Evolutionary conservation across 805 yeast species (phyloP), one percentile per base, ranked within the genome.

Genomic region (Isabelozyma gotoi): DNA sequence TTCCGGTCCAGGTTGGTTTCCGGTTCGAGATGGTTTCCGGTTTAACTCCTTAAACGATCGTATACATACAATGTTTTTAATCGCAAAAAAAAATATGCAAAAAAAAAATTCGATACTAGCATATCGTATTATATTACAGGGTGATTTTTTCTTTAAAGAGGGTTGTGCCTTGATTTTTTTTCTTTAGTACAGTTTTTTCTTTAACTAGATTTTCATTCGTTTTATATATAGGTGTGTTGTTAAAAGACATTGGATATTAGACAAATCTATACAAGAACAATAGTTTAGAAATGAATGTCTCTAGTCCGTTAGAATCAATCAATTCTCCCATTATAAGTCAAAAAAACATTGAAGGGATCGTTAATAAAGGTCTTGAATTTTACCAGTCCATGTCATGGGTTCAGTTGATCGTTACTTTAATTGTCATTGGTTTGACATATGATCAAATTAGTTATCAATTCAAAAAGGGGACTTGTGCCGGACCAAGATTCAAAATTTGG

Each of bases 381-480:
- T 57, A 56, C 49, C 41, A 45, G 17, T 41, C 45, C 16, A 45
- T 78, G 15, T 67, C 84, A 3, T 82, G 86, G 81, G 71, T 75
- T 66, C 80, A 82, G 59, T 52, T 80, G 35, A 49, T 71, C 15
- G 41, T 77, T 19, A 70, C 86, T 1, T 49, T 76, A 1, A 41
- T 81, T 5, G 73, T 80, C 2, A 50, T 78, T 11, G 67, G 70
- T 4, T 56, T 86, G 38, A 71, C 80, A 1, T 85, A 79, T 60
- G 96, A 88, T 65, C 95, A 85, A 65, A 64, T 89, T n/a, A 66
- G 78, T 50, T 94, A 94, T 62, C 83, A 89, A 57, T 57, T 80
- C 36, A 81, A 82, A 50, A 94, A 94, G 67, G 97, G 97, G 35
- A 60, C 79, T 27, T 89, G 92, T 62, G 97, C 89, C 7, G 99